Evolutionary conservation across 106 monocot genomes (phyloP), one percentile per base, ranked within the genome.

Genomic region (Acanthochlamys bracteata): DNA sequence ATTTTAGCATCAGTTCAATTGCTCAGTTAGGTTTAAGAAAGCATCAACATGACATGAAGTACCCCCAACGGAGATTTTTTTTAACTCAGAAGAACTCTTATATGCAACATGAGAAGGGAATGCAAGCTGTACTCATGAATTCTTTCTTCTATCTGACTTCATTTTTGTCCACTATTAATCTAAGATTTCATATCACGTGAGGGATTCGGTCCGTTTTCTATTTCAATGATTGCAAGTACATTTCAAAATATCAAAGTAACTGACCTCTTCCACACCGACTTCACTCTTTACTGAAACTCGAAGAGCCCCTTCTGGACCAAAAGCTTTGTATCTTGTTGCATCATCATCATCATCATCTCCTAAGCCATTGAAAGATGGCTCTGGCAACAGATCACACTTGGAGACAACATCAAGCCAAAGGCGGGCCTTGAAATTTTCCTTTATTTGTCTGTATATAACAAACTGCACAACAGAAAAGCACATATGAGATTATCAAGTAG

Each of bases 321-420:
- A 80, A 8, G 15, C 75, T 66, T 75, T 80, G 78, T 96, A 96
- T 58, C 58, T 76, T 25, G 15, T n/a, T n/a, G n/a, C n/a, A n/a
- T n/a, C n/a, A n/a, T n/a, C 76, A 11, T 78, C 25, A 54, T 81
- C 83, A 58, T 76, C 79, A 14, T 61, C 73, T 52, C 19, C 10
- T 17, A 26, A 6, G n/a, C 25, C 49, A 19, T 12, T 58, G 8
- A 17, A 19, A 9, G 73, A 53, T 19, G 67, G 39, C 6, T 75
- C 74, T 68, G 69, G 75, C 40, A 88, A 68, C 21, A 96, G 71
- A 83, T 96, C 96, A 65, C 76, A 85, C 69, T 96, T 96, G 8
- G 96, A 91, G 61, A 96, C 76, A 41, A 86, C 91, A 69, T 96
- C 88, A 42, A 96, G 69, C 96, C 96, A 96, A 64, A 96, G 78